These are phyloP conservation scores for Salix koriyanagi DNA, from an alignment of 345 rosid genomes.

Conservation along the genomic window DNA sequence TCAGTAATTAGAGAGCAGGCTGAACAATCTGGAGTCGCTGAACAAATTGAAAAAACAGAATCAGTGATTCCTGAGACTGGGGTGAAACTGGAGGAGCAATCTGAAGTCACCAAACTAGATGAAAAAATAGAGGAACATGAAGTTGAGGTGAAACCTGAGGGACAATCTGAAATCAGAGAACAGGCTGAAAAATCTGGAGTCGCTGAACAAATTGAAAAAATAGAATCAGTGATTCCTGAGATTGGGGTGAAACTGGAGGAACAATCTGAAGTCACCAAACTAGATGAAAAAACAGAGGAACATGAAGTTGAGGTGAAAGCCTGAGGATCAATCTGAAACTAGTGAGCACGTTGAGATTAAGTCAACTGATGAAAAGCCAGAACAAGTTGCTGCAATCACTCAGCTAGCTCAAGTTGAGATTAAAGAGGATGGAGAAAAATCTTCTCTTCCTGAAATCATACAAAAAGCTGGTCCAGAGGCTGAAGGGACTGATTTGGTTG, in stretches of 20 bases:
- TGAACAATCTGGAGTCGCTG: background rate
- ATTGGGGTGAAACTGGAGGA: slow-evolving; percentile 1
- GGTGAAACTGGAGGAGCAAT: background rate
- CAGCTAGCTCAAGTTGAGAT: background rate
- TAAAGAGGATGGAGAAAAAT: background rate
- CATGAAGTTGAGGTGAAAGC: background rate
- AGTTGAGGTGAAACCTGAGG: background rate
- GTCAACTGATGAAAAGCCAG: background rate
- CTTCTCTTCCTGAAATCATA: background rate
- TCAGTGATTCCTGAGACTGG: background rate
- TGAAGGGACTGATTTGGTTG: background rate
- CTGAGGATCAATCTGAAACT: background rate
- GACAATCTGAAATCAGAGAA: background rate
- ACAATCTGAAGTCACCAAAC: slow-evolving; percentile 5
- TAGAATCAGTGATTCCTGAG: background rate
- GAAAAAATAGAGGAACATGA: slow-evolving; percentile 4
- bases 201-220: background rate
- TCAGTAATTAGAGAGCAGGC: background rate
- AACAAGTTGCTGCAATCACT: background rate
- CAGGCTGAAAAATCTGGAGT: background rate
- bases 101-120: background rate
- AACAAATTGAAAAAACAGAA: slow-evolving; percentile 1
- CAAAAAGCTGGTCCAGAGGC: background rate
- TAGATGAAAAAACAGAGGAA: background rate
- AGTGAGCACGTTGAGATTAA: slow-evolving; percentile 12